Percentiles rank a stretch among this genome's conserved stretches.
phyloP scores from a whole-genome alignment of 352 stramenopile species.

The Phytopythium aichiense region DNA sequence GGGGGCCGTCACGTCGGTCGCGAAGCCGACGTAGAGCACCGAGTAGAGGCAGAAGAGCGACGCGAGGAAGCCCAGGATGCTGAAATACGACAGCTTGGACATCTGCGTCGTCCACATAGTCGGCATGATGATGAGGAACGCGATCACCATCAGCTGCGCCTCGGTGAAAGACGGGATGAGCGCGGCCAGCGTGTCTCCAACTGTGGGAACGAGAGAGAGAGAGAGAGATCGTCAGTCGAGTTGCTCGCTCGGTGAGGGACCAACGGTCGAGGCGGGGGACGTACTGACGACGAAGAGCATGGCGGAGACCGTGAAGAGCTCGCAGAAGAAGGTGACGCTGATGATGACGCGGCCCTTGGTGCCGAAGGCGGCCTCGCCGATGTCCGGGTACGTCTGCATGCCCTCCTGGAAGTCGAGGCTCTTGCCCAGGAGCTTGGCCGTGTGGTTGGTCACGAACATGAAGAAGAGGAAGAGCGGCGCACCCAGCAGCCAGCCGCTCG shows the following conservation, averaged over 20 bases:
- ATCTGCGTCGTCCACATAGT: slow-evolving; percentile 80
- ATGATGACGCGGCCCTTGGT: slow-evolving; percentile 65
- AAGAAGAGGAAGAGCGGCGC: slow-evolving; percentile 80
- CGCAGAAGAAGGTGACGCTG: slow-evolving; percentile 75
- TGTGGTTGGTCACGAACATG: slow-evolving; percentile 82
- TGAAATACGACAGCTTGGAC: slow-evolving; percentile 82
- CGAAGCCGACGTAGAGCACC: slow-evolving; percentile 73
- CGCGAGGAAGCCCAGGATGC: slow-evolving; percentile 79
- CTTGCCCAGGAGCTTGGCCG: slow-evolving; percentile 75
- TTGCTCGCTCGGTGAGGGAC: neutral
- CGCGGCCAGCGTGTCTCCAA: slow-evolving; percentile 70
- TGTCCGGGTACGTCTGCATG: slow-evolving; percentile 82
- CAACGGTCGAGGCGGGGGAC: slow-evolving; percentile 9
- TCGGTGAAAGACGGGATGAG: slow-evolving; percentile 63
- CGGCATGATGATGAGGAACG: slow-evolving; percentile 71
- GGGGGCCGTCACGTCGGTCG: slow-evolving; percentile 34
- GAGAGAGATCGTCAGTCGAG: neutral
- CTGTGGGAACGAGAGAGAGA: slow-evolving; percentile 17
- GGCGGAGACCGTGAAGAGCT: slow-evolving; percentile 75
- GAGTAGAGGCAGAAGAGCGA: slow-evolving; percentile 76
- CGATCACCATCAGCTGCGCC: slow-evolving; percentile 58
- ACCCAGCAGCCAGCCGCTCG: slow-evolving; percentile 67
- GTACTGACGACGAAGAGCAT: slow-evolving; percentile 83
- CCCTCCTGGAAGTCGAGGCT: slow-evolving; percentile 78
- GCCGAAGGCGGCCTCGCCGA: slow-evolving; percentile 78